Evolutionary conservation across 352 stramenopile species (phyloP).

Genomic region (Phytophthora cactorum): DNA sequence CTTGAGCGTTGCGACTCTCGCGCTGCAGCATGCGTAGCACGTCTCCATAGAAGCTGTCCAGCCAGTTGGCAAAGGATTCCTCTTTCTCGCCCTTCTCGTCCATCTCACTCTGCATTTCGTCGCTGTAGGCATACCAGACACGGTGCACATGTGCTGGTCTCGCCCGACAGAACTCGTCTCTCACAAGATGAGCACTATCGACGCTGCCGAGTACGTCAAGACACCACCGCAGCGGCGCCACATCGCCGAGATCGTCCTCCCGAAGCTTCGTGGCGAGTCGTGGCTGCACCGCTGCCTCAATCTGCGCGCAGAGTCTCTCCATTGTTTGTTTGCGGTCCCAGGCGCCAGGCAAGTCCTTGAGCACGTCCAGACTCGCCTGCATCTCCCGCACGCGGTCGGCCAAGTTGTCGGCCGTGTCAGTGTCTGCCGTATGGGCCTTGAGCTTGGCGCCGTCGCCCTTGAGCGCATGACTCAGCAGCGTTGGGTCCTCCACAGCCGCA

Average conservation of each 20-base stretch:
- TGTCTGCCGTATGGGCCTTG: slow-evolving; percentile 1
- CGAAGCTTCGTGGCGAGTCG: slow-evolving; percentile 48
- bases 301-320: slow-evolving; percentile 58
- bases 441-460: slow-evolving; percentile 10
- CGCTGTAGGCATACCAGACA: slow-evolving; percentile 59
- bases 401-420: slow-evolving; percentile 29
- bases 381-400: slow-evolving; percentile 66
- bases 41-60: slow-evolving; percentile 64
- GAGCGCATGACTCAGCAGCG: slow-evolving; percentile 22
- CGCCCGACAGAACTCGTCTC: slow-evolving; percentile 51
- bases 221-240: slow-evolving; percentile 51
- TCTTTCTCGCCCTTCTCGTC: slow-evolving; percentile 17
- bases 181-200: slow-evolving; percentile 46
- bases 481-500: slow-evolving; percentile 49
- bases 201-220: slow-evolving; percentile 63
- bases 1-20: slow-evolving; percentile 46
- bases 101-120: slow-evolving; percentile 16
- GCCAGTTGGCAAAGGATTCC: slow-evolving; percentile 43
- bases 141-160: slow-evolving; percentile 61
- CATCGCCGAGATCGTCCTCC: slow-evolving; percentile 48
- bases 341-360: slow-evolving; percentile 67
- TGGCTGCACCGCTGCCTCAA: slow-evolving; percentile 57
- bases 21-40: slow-evolving; percentile 62
- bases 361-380: slow-evolving; percentile 62
- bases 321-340: slow-evolving; percentile 61